Base-by-base conservation (phyloP, 225 moss, liverwort and hornwort species). In the Pseudisothecium myosuroides region DNA sequence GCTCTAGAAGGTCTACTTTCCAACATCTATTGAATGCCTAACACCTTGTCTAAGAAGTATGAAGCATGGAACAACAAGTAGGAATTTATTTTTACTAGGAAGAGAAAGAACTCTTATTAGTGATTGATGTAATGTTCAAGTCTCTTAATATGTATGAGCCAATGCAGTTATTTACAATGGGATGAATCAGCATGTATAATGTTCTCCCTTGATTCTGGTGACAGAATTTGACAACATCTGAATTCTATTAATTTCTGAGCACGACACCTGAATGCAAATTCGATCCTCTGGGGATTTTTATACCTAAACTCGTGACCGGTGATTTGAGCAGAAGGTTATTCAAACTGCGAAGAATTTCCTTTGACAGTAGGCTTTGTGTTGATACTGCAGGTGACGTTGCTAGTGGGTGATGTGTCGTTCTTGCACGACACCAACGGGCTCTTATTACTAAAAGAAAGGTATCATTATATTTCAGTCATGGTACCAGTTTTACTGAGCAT, bases 341-440 rank as follows among this genome's bases (percentile, higher is more conserved):
- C 27, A 47, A 90, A 39, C 56, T 63, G 45, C 54, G 41, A 78
- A 82, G 77, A 69, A 78, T 47, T 79, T 59, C 49, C 63, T 71
- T 55, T 91, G 71, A 87, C 26, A 67, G 37, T 79, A 47, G 21
- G 54, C 55, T 83, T 14, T 63, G 22, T 80, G n/a, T 76, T 89
- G 80, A 41, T 55, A 91, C 62, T 88, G 89, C 96, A 99, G 98
- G 97, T 99, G 84, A 99, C 97, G 56, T 89, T 99, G 82, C 96
- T 99, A 55, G 93, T 99, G 72, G 99, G 99, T 60, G 99, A 99
- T 85, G 93, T 99, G 58, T 99, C 99, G 59, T 99, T 99, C 88
- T 92, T 99, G 83, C 99, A 99, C 89, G 99, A 99, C 88, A 96
- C 99, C 88, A 99, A 99, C 89, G 99, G 99, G 59, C 94, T 99